Percentiles rank a stretch among this genome's conserved stretches.
Conservation (phyloP, 768 basidiomycete genomes). For the Lyophyllum atratum region DNA sequence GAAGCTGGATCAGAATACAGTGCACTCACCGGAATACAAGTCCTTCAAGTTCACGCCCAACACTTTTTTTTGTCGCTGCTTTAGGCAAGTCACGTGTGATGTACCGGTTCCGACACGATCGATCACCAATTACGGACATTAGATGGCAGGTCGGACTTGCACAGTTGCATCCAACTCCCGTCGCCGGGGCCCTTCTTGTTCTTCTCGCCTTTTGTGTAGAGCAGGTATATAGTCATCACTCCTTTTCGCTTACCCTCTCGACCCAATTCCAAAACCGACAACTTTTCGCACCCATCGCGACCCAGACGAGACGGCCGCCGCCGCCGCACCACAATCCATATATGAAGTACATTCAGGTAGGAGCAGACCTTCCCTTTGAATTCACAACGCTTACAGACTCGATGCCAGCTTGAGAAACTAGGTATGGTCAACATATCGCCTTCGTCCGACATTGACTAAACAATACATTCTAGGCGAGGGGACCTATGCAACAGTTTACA, state of each 20-base stretch:
- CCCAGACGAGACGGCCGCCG: background rate
- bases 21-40: constrained; percentile 9
- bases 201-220: background rate
- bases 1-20: background rate
- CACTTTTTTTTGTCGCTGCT: constrained; percentile 12
- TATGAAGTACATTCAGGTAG: constrained; percentile 60
- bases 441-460: constrained; percentile 32
- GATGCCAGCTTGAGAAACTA: constrained; percentile 80
- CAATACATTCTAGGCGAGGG: constrained; percentile 75
- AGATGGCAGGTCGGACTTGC: background rate
- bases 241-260: background rate
- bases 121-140: constrained; percentile 8
- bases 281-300: background rate
- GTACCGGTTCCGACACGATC: constrained; percentile 8
- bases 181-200: background rate
- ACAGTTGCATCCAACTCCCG: background rate
- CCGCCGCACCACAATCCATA: background rate
- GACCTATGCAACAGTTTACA: constrained; percentile 97
- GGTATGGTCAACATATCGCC: constrained; percentile 39
- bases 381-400: background rate
- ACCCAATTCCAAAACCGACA: background rate
- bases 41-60: background rate
- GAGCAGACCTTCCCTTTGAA: constrained; percentile 6
- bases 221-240: background rate
- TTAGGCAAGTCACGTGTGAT: constrained; percentile 7